Evolutionary conservation across 169 alveolate species (phyloP).

Genomic region (Eimeria necatrix): DNA sequence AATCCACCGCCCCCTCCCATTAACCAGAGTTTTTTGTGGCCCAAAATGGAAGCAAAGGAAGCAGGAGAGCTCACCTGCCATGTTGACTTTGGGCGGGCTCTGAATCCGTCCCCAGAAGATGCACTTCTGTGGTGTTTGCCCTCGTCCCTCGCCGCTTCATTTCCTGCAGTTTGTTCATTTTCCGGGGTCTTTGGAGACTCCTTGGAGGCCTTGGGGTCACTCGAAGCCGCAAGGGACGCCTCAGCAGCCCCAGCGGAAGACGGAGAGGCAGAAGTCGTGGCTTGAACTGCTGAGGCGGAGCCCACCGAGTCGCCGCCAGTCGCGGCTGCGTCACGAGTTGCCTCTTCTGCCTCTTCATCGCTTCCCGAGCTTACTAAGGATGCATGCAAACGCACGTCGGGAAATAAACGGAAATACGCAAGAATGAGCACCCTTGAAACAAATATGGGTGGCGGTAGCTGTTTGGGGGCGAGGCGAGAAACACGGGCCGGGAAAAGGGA

Average conservation of each 20-base stretch:
- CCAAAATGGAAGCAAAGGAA: background rate
- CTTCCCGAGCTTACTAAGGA: conserved; percentile 48
- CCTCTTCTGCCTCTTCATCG: conserved; percentile 36
- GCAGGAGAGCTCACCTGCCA: conserved; percentile 28
- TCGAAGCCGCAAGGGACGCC: conserved; percentile 2
- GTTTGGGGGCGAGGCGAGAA: too few relatives aligned
- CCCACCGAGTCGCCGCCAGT: background rate
- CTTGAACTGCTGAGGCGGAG: background rate
- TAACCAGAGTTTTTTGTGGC: background rate
- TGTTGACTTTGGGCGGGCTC: conserved; percentile 13
- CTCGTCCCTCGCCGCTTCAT: background rate
- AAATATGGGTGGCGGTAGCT: too few relatives aligned
- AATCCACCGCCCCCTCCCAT: background rate
- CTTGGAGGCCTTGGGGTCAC: background rate
- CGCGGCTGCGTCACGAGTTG: background rate
- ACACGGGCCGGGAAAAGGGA: too few relatives aligned
- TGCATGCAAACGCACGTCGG: too few relatives aligned
- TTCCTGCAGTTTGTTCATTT: background rate
- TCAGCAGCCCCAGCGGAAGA: conserved; percentile 24
- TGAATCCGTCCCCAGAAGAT: background rate
- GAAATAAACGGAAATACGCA: too few relatives aligned
- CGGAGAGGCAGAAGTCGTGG: background rate
- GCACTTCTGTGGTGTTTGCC: background rate
- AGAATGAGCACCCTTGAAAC: too few relatives aligned
- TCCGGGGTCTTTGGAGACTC: background rate